Evolutionary conservation across 148 eudicot species (phyloP).

Genomic region (Rhododendron vialii): DNA sequence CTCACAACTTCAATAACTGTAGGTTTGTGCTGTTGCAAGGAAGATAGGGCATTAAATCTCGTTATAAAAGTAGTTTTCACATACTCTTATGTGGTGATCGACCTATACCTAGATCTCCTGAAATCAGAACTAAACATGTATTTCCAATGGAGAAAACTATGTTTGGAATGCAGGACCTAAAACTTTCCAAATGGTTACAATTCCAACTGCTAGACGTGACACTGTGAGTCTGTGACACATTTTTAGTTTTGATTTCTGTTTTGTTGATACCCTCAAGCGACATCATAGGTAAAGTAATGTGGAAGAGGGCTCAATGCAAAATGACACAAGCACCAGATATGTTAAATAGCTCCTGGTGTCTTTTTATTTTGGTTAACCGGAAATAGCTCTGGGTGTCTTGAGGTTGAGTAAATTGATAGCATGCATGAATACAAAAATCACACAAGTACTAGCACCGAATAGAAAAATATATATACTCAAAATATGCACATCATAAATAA

Average conservation of each 20-base stretch:
- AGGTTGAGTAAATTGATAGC: background rate
- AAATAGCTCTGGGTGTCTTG: background rate
- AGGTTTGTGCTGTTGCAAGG: conserved; percentile 1
- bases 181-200: background rate
- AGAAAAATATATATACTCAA: background rate
- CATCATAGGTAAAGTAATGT: background rate
- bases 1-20: background rate
- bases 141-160: background rate
- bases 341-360: background rate
- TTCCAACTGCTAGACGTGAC: background rate
- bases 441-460: background rate
- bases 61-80: background rate
- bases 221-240: no score
- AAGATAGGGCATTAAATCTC: background rate
- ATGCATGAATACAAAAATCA: background rate
- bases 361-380: no score
- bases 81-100: background rate
- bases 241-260: background rate
- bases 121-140: background rate
- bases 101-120: background rate
- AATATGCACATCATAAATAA: background rate
- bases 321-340: background rate
- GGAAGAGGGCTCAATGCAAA: background rate
- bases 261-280: background rate
- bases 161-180: background rate